phyloP scores from a whole-genome alignment of 768 basidiomycete species.

The Pisolithus microcarpus region DNA sequence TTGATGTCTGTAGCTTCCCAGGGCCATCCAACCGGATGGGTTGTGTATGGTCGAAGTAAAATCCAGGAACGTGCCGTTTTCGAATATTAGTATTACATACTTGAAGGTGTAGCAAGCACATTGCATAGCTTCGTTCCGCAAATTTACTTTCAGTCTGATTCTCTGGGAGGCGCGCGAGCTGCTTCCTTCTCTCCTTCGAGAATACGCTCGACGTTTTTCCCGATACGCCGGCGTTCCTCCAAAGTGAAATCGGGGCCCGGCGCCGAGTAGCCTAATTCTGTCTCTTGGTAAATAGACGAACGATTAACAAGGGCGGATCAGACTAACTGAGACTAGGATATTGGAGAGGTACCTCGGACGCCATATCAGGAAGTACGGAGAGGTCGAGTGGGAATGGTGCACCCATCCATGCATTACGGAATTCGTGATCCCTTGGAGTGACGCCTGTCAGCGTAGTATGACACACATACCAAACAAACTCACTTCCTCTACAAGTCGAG shows the following conservation, averaged over 20 bases:
- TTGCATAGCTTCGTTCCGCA: background rate
- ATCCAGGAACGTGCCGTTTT: too few relatives aligned
- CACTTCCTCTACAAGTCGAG: slow-evolving; percentile 40
- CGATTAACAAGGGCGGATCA: too few relatives aligned
- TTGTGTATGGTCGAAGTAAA: too few relatives aligned
- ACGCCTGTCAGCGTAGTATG: too few relatives aligned
- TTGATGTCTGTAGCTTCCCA: too few relatives aligned
- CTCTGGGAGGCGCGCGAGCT: slow-evolving; percentile 47
- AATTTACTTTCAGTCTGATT: background rate
- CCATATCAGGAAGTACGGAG: slow-evolving; percentile 42
- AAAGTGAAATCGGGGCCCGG: slow-evolving; percentile 40
- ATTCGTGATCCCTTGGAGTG: slow-evolving; percentile 54
- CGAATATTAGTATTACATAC: too few relatives aligned
- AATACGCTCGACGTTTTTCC: slow-evolving; percentile 52
- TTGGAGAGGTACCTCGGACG: slow-evolving; percentile 54
- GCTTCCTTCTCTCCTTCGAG: slow-evolving; percentile 61
- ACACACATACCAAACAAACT: slow-evolving; percentile 8
- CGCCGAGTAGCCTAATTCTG: slow-evolving; percentile 69
- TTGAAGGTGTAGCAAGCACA: background rate
- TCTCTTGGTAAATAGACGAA: background rate
- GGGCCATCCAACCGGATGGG: too few relatives aligned
- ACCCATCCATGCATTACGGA: slow-evolving; percentile 69
- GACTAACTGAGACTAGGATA: slow-evolving; percentile 53
- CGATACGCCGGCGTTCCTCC: slow-evolving; percentile 56
- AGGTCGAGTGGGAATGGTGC: slow-evolving; percentile 64